Conservation (phyloP, 768 basidiomycete species). For the Termitomyces heimii region DNA sequence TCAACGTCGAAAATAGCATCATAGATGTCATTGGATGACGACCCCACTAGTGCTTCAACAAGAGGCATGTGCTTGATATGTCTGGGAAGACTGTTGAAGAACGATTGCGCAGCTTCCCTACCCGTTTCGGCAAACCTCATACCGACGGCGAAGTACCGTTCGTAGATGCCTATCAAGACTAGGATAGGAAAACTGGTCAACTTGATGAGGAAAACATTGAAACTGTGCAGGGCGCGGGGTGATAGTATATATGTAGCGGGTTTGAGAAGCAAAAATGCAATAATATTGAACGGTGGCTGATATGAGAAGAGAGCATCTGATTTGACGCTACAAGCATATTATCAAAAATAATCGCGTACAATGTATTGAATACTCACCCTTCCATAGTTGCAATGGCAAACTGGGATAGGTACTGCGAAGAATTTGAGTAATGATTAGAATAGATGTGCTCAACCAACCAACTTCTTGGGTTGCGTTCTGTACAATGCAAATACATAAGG, state of each 20-base stretch:
- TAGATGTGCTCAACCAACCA: neutral
- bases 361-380: conserved; percentile 41
- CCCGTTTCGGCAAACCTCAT: conserved; percentile 45
- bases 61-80: conserved; percentile 70
- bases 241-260: conserved; percentile 71
- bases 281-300: conserved; percentile 83
- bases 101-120: conserved; percentile 42
- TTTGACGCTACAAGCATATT: conserved; percentile 53
- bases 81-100: conserved; percentile 64
- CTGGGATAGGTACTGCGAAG: conserved; percentile 77
- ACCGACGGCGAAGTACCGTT: conserved; percentile 58
- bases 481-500: neutral
- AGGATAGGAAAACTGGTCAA: conserved; percentile 80
- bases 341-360: neutral
- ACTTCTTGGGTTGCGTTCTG: conserved; percentile 47
- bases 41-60: conserved; percentile 72
- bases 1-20: conserved; percentile 80
- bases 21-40: conserved; percentile 58
- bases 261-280: conserved; percentile 76
- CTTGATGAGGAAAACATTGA: conserved; percentile 84
- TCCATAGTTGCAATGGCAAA: conserved; percentile 83
- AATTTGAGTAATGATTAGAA: conserved; percentile 32
- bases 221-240: conserved; percentile 73
- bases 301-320: conserved; percentile 89
- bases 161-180: conserved; percentile 71